Evolutionary conservation across 2,329 filamentous ascomycete genomes (phyloP).

Genomic region (Colletotrichum godetiae): DNA sequence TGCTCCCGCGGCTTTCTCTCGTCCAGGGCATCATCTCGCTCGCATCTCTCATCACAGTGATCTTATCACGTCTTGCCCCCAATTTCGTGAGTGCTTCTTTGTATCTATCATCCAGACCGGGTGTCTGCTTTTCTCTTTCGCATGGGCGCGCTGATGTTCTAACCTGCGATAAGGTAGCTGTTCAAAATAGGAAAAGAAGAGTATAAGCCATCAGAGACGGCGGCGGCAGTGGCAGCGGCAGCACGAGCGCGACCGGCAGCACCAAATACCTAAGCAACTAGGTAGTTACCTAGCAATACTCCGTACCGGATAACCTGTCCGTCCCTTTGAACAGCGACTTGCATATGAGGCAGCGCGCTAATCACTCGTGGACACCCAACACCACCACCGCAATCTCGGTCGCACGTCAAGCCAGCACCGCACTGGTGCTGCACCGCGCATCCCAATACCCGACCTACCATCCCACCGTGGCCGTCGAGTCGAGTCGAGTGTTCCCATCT

Average conservation of each 20-base stretch:
- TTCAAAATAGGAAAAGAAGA: neutral
- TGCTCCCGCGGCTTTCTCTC: neutral
- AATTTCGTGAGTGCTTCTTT: neutral
- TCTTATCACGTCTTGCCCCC: neutral
- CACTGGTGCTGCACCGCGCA: neutral
- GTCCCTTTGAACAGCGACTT: neutral
- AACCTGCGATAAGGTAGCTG: neutral
- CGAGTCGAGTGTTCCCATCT: too few relatives aligned
- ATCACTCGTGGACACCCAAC: neutral
- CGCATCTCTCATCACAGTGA: neutral
- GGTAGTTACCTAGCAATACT: neutral
- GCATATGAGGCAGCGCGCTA: neutral
- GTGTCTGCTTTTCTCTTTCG: neutral
- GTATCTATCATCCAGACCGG: conserved; percentile 6
- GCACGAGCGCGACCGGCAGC: conserved; percentile 20
- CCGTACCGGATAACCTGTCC: neutral
- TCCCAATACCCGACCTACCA: neutral
- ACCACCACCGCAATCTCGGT: neutral
- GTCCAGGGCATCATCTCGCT: neutral
- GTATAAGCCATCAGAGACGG: neutral
- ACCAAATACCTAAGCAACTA: neutral
- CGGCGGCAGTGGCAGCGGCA: conserved; percentile 14
- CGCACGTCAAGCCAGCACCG: neutral
- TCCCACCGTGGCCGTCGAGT: neutral
- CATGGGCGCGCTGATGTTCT: neutral